Evolutionary conservation across 2,329 filamentous ascomycete genomes (phyloP).

Genomic region (Cladosporium colombiae): DNA sequence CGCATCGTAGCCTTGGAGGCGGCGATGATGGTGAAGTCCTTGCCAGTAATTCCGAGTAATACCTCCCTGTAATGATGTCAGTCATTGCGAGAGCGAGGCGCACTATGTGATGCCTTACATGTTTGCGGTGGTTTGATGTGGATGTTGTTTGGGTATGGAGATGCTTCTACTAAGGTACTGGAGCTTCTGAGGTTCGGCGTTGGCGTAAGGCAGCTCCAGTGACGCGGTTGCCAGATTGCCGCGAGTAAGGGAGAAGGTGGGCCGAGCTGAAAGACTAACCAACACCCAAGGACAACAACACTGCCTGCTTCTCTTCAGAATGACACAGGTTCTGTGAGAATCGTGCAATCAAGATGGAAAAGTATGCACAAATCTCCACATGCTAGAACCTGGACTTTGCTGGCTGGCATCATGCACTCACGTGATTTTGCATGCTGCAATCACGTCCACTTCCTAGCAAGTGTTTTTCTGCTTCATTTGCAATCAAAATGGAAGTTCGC

Average conservation of each 20-base stretch:
- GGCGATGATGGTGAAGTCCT: constrained; percentile 98
- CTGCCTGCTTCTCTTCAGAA: background rate
- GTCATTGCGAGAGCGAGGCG: background rate
- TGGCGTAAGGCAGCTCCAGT: constrained; percentile 15
- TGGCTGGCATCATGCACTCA: background rate
- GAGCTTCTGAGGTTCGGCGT: constrained; percentile 10
- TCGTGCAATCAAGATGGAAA: background rate
- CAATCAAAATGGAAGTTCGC: background rate
- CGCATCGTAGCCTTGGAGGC: constrained; percentile 98
- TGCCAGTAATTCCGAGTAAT: constrained; percentile 94
- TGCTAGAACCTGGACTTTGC: background rate
- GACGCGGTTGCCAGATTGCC: constrained; percentile 14
- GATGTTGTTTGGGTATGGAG: constrained; percentile 16
- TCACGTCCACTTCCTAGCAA: background rate
- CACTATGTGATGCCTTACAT: constrained; percentile 13
- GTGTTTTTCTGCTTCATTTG: background rate
- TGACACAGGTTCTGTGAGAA: too few relatives aligned
- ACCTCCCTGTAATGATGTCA: constrained; percentile 64
- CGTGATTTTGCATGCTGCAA: background rate
- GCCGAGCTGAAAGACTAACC: background rate
- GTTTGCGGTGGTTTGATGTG: constrained; percentile 13
- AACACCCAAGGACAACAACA: background rate
- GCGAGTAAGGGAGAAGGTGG: background rate
- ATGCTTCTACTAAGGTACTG: background rate
- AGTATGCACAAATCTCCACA: rapidly evolving